A percentile compares a stretch with the other conserved stretches of the same genome.
Evolutionary conservation across 1,139 yeast species (phyloP).

Genomic region (Candida frijolesensis): DNA sequence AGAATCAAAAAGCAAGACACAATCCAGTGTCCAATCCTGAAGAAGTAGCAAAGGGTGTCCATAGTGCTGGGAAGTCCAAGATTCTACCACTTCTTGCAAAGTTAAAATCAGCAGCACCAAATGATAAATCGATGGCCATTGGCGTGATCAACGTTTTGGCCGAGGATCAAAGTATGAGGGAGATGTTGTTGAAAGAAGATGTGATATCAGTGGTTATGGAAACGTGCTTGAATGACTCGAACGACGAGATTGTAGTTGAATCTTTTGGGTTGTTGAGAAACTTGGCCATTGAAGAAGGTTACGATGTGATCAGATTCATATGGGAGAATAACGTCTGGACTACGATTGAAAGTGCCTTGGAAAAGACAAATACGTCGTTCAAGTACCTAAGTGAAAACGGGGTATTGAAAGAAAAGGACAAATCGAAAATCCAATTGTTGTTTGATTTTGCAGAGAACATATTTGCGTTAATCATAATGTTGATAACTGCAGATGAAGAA

Average conservation of each 20-base stretch:
- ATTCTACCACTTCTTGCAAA: slow-evolving; percentile 70
- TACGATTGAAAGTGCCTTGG: slow-evolving; percentile 51
- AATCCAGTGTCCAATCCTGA: slow-evolving; percentile 44
- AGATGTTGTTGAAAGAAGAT: slow-evolving; percentile 66
- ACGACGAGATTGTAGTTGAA: slow-evolving; percentile 77
- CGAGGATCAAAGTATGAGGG: slow-evolving; percentile 68
- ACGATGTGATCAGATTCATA: slow-evolving; percentile 70
- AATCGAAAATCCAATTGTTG: slow-evolving; percentile 48
- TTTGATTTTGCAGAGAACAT: slow-evolving; percentile 76
- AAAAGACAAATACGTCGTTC: slow-evolving; percentile 52
- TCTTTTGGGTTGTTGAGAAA: slow-evolving; percentile 81
- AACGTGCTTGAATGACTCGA: slow-evolving; percentile 64
- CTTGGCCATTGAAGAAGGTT: slow-evolving; percentile 84
- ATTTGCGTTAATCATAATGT: slow-evolving; percentile 64
- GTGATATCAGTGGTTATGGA: slow-evolving; percentile 65
- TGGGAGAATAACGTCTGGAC: slow-evolving; percentile 83
- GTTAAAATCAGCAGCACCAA: slow-evolving; percentile 61
- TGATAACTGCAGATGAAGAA: slow-evolving; percentile 67
- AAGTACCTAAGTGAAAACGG: slow-evolving; percentile 35
- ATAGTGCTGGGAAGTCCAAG: slow-evolving; percentile 52
- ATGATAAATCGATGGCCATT: slow-evolving; percentile 78
- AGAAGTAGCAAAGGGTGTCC: slow-evolving; percentile 40
- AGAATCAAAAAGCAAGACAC: slow-evolving; percentile 54
- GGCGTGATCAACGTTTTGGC: slow-evolving; percentile 71
- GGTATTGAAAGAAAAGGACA: slow-evolving; percentile 31